Base-by-base conservation (phyloP, 495 filamentous ascomycete genomes). In the Usnea hakonensis region DNA sequence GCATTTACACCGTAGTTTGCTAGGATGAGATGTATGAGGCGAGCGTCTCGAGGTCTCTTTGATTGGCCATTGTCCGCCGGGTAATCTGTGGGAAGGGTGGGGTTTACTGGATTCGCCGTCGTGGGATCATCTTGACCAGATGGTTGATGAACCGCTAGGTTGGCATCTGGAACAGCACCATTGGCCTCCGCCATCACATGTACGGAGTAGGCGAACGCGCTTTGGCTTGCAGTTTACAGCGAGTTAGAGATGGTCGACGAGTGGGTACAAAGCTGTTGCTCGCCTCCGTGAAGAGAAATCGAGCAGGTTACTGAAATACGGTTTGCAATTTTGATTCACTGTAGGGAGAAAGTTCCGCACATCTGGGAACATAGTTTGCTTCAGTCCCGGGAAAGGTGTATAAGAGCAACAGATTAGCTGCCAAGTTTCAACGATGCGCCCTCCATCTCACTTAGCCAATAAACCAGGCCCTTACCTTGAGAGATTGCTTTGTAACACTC, bases 11-110 rank as follows among this genome's bases (percentile, higher is more conserved):
- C 92, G 55, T 94, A 86, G 2, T 85, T 86, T 56, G 89, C 85
- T 41, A 98, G 88, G 52, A 97, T 83, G 63, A 97, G 86, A 73
- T 98, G 93, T 67, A 98, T 83, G 36, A 94, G 84, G 55, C 92
- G 87, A 19, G 92, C 88, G 73, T 98, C 93, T 68, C 93, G 89
- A 10, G 94, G 94, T 3, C 91, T 89, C 43, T 87, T 86, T 33
- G 83, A 79, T 44, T 81, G 75, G 23, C 86, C 85, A 56, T 71
- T 75, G 68, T 90, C 87, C 33, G 33, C 46, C 3, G 55, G 52
- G 21, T 60, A 66, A 13, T 57, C 60, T 10, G 59, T 54, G 21
- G 60, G 52, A 26, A 66, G 21, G 30, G 36, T 55, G n/a, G 59
- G 35, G 26, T 68, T 65, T 19, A 30, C 21, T 41, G 35, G 10